These are phyloP conservation scores for Amesomyces nigricolor DNA, from an alignment of 2,329 filamentous ascomycete genomes.

Conservation along the genomic window DNA sequence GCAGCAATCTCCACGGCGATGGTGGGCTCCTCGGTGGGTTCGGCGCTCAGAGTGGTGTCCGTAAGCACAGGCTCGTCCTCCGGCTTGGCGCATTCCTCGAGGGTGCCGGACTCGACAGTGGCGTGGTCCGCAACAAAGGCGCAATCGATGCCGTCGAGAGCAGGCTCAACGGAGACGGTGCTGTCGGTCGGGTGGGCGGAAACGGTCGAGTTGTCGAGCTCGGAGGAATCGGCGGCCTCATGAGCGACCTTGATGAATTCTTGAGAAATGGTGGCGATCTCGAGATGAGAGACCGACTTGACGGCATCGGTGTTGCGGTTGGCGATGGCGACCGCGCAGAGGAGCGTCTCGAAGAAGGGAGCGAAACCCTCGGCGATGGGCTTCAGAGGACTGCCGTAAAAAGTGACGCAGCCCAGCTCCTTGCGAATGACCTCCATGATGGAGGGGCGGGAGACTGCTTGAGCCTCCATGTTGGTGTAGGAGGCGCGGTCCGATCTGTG, in stretches of 20 bases:
- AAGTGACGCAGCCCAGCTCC: neutral
- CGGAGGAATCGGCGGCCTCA: too few relatives aligned
- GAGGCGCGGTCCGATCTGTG: neutral
- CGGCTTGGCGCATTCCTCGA: too few relatives aligned
- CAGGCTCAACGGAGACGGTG: neutral
- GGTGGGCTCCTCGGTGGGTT: neutral
- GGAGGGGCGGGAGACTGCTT: neutral
- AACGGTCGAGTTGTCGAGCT: too few relatives aligned
- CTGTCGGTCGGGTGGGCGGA: too few relatives aligned
- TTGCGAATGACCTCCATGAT: neutral
- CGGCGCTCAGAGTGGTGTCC: neutral
- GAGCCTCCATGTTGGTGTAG: neutral
- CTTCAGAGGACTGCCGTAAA: neutral
- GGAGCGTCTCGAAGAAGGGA: neutral
- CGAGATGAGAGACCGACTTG: neutral
- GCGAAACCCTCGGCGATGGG: neutral
- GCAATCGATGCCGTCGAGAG: neutral
- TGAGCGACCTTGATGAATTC: too few relatives aligned
- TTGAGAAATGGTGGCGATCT: neutral
- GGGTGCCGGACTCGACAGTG: too few relatives aligned
- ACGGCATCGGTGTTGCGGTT: neutral
- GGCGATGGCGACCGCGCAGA: neutral
- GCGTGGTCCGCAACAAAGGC: too few relatives aligned
- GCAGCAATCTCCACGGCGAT: neutral
- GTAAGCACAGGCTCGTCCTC: too few relatives aligned